Evolutionary conservation across 208 protist genomes (phyloP), one percentile per base, ranked within the genome.

Genomic region (Trichomonas tenax): DNA sequence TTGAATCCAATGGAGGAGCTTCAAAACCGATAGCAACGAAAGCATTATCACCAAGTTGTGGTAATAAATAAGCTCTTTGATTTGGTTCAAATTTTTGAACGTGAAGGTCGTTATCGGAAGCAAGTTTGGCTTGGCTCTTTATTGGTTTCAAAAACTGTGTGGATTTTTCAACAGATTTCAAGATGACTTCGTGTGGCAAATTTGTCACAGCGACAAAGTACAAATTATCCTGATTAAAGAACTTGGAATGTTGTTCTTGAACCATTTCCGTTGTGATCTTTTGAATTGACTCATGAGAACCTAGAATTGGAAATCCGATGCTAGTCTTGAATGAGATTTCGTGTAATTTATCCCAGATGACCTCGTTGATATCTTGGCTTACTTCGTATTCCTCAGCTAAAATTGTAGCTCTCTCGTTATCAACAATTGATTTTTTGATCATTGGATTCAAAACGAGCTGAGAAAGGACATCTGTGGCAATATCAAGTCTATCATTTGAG

Each of bases 381-480:
- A 93, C 86, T 93, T 93, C 86, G 46, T 58, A 51, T 93, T 93
- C 86, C 51, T 93, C 86, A 38, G 40, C 34, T n/a, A 93, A 51
- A 93, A 93, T 93, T 34, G 86, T 93, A 9, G 8, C 8, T 93
- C 44, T 48, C 46, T 93, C 86, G 26, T 58, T 48, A 26, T 93
- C 44, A 38, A 93, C 86, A 51, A 38, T 44, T 51, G 40, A 38
- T 34, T 93, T 38, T 93, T 23, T 40, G 26, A 93, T 93, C 38
- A 0, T 58, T 48, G 86, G 86, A 58, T 93, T 93, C 14, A 93
- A 93, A 93, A 93, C 44, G 14, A 93, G 41, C 51, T 93, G 86
- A 38, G 86, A 93, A 93, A 93, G 23, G 26, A 93, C 26, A 38
- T 93, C 44, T 34, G 44, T 38, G 15, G 86, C 86, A 4, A 51